phyloP scores from a whole-genome alignment of 306 rosid species.

The Elaeagnus macrophylla region DNA sequence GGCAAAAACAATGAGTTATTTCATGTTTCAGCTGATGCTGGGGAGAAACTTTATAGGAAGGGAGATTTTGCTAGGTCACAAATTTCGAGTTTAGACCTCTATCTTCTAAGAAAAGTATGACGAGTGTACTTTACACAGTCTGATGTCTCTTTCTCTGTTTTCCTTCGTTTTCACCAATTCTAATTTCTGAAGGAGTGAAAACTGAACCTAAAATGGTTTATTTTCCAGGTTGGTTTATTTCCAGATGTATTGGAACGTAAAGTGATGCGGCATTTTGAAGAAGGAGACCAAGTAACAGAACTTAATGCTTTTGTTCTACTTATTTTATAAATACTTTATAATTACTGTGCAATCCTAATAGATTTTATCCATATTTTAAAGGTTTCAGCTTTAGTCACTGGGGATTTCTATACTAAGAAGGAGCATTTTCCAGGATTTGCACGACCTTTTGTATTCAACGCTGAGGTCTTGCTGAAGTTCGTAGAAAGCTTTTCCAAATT shows the following conservation, averaged over 20 bases:
- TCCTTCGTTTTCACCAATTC: not conserved
- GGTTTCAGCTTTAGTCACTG: slow-evolving; percentile 80
- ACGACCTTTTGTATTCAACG: slow-evolving; percentile 75
- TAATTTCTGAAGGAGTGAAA: too few relatives aligned
- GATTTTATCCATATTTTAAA: slow-evolving; percentile 24
- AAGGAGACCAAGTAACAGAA: slow-evolving; percentile 68
- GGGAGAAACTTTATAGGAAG: slow-evolving; percentile 66
- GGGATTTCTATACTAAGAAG: slow-evolving; percentile 77
- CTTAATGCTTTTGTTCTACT: slow-evolving; percentile 4
- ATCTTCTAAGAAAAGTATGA: slow-evolving; percentile 64
- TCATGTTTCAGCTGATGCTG: slow-evolving; percentile 57
- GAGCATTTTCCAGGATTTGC: slow-evolving; percentile 90
- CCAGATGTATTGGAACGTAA: slow-evolving; percentile 92
- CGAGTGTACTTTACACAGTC: not conserved
- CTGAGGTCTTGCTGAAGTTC: slow-evolving; percentile 71
- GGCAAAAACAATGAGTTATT: slow-evolving; percentile 52
- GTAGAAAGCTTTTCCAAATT: slow-evolving; percentile 18
- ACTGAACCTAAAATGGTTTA: not conserved
- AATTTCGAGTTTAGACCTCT: slow-evolving; percentile 52
- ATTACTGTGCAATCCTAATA: slow-evolving; percentile 7
- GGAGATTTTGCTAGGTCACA: slow-evolving; percentile 70
- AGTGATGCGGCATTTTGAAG: slow-evolving; percentile 70
- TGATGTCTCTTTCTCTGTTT: not conserved
- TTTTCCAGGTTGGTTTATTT: slow-evolving; percentile 82
- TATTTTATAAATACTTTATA: slow-evolving; percentile 9